A percentile compares a stretch with the other conserved stretches of the same genome.
These are phyloP conservation scores for Paraleonurus japonicus DNA, from an alignment of 257 asterid genomes.

Conservation along the genomic window DNA sequence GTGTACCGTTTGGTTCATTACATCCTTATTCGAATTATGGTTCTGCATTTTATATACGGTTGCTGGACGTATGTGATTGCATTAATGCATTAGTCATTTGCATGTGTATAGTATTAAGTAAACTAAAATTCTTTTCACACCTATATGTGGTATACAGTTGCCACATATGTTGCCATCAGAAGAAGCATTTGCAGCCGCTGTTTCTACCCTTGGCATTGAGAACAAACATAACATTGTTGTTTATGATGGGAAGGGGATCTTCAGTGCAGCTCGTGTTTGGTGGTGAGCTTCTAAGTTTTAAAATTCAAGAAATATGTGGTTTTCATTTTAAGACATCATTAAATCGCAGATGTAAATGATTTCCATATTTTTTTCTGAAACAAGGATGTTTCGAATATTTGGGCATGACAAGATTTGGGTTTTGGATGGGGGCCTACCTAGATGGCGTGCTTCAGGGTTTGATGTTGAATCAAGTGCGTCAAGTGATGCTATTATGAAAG, in stretches of 20 bases:
- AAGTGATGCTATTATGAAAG: slow-evolving; percentile 85
- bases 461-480: slow-evolving; percentile 94
- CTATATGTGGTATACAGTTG: slow-evolving; percentile 41
- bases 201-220: slow-evolving; percentile 91
- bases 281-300: slow-evolving; percentile 56
- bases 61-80: no score
- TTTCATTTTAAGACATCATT: neutral
- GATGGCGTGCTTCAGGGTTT: slow-evolving; percentile 88
- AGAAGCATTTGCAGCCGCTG: slow-evolving; percentile 98
- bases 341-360: neutral
- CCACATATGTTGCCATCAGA: slow-evolving; percentile 99
- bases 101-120: slow-evolving; percentile 57
- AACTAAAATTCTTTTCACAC: neutral
- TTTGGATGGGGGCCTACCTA: slow-evolving; percentile 90
- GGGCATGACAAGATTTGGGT: slow-evolving; percentile 96
- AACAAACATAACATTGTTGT: slow-evolving; percentile 85
- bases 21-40: no score
- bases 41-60: no score
- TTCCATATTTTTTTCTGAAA: slow-evolving; percentile 14
- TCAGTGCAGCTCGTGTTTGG: slow-evolving; percentile 99
- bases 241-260: slow-evolving; percentile 96
- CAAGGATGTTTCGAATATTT: slow-evolving; percentile 98
- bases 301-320: neutral
- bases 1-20: no score
- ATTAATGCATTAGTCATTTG: no score